These are phyloP conservation scores for Peribolospora kevripleyi DNA, from an alignment of 768 basidiomycete genomes.

Conservation along the genomic window DNA sequence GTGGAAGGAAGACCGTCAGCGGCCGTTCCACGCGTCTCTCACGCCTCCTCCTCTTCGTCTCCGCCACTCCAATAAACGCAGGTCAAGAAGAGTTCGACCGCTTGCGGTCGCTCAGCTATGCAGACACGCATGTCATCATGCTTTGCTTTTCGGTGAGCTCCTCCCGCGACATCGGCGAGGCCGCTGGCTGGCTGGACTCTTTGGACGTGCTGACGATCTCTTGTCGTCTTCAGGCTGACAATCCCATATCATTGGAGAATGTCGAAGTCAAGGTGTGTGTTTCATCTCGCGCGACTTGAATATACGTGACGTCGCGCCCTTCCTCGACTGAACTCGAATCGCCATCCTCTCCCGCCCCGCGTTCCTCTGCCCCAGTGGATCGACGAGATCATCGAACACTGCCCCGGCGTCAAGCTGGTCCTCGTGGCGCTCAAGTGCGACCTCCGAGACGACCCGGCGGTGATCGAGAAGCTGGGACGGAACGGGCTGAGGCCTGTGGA, in stretches of 20 bases:
- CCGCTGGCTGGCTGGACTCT: neutral
- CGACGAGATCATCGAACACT: constrained; percentile 65
- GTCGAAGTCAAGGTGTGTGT: constrained; percentile 59
- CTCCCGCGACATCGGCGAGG: neutral
- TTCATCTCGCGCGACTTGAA: neutral
- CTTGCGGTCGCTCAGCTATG: constrained; percentile 76
- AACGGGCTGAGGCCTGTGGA: constrained; percentile 49
- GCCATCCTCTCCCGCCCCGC: no score
- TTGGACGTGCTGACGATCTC: neutral
- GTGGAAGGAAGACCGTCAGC: neutral
- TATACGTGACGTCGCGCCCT: neutral
- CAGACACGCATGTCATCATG: constrained; percentile 90
- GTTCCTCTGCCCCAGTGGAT: constrained; percentile 84
- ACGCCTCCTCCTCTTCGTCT: constrained; percentile 7
- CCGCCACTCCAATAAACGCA: constrained; percentile 17
- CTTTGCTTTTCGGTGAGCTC: constrained; percentile 66
- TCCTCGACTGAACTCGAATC: neutral
- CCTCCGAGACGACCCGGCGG: constrained; percentile 55
- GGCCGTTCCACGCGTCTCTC: constrained; percentile 14
- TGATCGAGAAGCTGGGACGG: constrained; percentile 46
- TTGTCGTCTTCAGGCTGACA: constrained; percentile 41
- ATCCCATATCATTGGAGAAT: constrained; percentile 83
- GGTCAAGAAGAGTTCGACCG: constrained; percentile 93
- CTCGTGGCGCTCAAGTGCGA: constrained; percentile 76
- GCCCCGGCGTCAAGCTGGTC: constrained; percentile 76